Base-by-base conservation (phyloP, 345 rosid species). In the Brassica rapa region DNA sequence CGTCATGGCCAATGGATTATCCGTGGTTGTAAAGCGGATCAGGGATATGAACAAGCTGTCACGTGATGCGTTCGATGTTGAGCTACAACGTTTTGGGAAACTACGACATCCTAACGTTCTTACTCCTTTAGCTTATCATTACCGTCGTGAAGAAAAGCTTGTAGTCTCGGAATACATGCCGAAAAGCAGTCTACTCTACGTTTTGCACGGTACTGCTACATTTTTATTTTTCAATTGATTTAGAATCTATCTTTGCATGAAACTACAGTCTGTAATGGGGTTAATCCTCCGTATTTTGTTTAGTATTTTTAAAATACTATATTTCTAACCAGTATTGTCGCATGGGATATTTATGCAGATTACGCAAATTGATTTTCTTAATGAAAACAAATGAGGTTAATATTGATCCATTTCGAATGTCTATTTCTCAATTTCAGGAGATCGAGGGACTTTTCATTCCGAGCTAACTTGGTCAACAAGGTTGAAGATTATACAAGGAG, bases 11-110 rank as follows among this genome's bases (percentile, higher is more conserved):
- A 90, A 76, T n/a, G 97, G 96, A 24, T 65, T 90, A 62, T 78
- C 91, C 0, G 97, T 94, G 68, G 98, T 89, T 76, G 98, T 94
- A 63, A 94, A 94, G 84, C 86, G 97, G 77, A 86, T 89, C 82
- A 84, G 89, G 71, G 97, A 88, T 75, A 89, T 94, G 94, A 92
- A 89, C 64, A 82, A 37, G 74, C 62, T 89, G 24, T 85, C 82
- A 0, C 90, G 84, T 79, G 95, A 90, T 0, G 83, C 60, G 11
- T 92, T 92, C 57, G 92, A 92, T 71, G 85, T 77, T 3, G 97
- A 90, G 83, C 82, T 94, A 86, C 35, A 27, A 49, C 56, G 19
- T n/a, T 49, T 49, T 5, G 56, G 56, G 56, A 49, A 49, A 49
- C 56, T 49, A 14, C 56, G 56, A n/a, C 56, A 49, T 49, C 56